phyloP scores from a whole-genome alignment of 768 basidiomycete species.

The Hygrocybe punicea region DNA sequence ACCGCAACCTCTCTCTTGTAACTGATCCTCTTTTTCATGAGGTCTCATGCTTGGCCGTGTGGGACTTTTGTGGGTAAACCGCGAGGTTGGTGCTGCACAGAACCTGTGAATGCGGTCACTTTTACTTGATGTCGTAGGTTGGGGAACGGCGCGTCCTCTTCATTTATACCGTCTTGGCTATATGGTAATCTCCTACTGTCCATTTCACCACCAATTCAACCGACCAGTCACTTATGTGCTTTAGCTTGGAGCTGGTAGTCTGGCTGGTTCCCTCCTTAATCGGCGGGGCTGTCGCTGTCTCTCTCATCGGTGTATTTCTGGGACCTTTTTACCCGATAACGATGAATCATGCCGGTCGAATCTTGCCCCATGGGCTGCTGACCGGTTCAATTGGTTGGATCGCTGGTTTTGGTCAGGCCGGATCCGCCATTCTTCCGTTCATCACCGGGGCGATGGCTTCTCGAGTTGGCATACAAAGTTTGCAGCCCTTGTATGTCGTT shows the following conservation, averaged over 20 bases:
- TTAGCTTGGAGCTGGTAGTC: constrained; percentile 59
- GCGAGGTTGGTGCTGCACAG: constrained; percentile 33
- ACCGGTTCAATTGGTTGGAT: constrained; percentile 66
- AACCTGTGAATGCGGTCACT: neutral
- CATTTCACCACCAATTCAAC: neutral
- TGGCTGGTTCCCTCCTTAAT: constrained; percentile 70
- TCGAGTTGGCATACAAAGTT: constrained; percentile 54
- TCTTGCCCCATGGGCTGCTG: constrained; percentile 70
- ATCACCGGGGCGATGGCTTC: constrained; percentile 66
- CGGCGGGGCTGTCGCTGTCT: constrained; percentile 60
- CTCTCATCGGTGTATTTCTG: constrained; percentile 63
- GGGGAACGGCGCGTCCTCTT: constrained; percentile 55
- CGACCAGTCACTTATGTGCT: too few species aligned
- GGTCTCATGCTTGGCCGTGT: constrained; percentile 59
- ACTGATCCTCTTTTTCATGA: constrained; percentile 18
- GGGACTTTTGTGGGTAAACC: constrained; percentile 53
- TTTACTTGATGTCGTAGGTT: constrained; percentile 30
- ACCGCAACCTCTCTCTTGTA: neutral
- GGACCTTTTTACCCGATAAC: constrained; percentile 74
- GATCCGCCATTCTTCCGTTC: constrained; percentile 69
- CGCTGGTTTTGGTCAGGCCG: constrained; percentile 66
- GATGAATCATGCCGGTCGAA: constrained; percentile 65
- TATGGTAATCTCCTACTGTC: constrained; percentile 36
- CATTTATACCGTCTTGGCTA: constrained; percentile 49
- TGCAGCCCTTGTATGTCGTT: constrained; percentile 58